A percentile compares a stretch with the other conserved stretches of the same genome.
These are phyloP conservation scores for Plasmodium yoelii DNA, from an alignment of 169 alveolate genomes.

Conservation along the genomic window DNA sequence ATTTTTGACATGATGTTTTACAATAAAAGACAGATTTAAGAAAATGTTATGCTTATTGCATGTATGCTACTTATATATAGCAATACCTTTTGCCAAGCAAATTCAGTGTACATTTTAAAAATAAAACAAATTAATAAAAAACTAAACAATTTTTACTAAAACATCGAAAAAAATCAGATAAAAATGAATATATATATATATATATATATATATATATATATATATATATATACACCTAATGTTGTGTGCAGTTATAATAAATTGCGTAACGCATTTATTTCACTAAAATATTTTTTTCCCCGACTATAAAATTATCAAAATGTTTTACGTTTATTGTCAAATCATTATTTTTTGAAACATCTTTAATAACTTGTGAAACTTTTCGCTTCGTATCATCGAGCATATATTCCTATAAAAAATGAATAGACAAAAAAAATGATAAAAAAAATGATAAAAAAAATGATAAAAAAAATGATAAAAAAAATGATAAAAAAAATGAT, in stretches of 20 bases:
- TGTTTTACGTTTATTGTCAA: constrained; percentile 42
- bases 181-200: background rate
- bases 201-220: too few relatives aligned
- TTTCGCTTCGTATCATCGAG: constrained; percentile 72
- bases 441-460: too few relatives aligned
- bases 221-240: too few relatives aligned
- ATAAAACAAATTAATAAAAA: background rate
- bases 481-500: too few relatives aligned
- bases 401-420: constrained; percentile 50
- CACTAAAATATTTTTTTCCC: constrained; percentile 50
- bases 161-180: background rate
- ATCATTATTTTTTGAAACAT: constrained; percentile 27
- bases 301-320: constrained; percentile 50
- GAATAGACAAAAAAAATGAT: background rate
- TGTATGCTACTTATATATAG: too few relatives aligned
- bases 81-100: too few relatives aligned
- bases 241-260: too few relatives aligned
- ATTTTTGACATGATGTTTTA: too few relatives aligned
- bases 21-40: too few relatives aligned
- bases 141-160: background rate
- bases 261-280: background rate
- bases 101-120: background rate
- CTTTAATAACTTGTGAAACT: constrained; percentile 58
- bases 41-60: too few relatives aligned
- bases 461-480: too few relatives aligned